Percentiles rank a stretch among this genome's conserved stretches.
Evolutionary conservation across 1,284 basidiomycete genomes (phyloP).

Genomic region (Mrakiaceae sp.): DNA sequence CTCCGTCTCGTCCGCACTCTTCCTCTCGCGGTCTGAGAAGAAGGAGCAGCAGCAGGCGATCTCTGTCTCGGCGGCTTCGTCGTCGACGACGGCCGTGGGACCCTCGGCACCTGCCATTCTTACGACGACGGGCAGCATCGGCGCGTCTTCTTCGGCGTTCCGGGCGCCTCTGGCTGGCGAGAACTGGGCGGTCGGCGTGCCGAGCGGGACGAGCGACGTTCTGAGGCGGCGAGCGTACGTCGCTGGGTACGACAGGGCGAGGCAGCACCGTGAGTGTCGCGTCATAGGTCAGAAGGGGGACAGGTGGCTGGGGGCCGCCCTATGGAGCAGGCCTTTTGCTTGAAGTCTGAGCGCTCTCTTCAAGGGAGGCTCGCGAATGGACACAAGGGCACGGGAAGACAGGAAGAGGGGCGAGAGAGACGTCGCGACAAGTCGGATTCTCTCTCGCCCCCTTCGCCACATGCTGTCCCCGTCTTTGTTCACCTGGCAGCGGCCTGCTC

Average conservation of each 20-base stretch:
- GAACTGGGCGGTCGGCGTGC: constrained; percentile 8
- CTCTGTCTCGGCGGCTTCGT: background rate
- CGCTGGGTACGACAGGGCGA: constrained; percentile 77
- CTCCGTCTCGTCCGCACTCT: constrained; percentile 3
- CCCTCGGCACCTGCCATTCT: background rate
- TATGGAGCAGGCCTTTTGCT: no score
- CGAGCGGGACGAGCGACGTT: no score
- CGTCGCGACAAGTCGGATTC: no score
- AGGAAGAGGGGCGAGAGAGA: no score
- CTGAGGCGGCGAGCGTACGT: constrained; percentile 25
- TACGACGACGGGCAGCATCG: background rate
- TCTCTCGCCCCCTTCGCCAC: no score
- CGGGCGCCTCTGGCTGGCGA: constrained; percentile 3
- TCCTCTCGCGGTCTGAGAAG: background rate
- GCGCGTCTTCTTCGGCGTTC: background rate
- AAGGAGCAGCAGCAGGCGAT: background rate
- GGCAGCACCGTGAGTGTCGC: constrained; percentile 51
- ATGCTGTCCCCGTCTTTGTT: background rate
- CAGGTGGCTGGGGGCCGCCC: no score
- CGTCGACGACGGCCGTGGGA: background rate
- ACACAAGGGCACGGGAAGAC: no score
- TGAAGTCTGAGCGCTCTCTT: no score
- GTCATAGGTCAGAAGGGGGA: background rate
- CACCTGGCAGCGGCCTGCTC: background rate
- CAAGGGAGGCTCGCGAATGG: no score